Conservation (phyloP, 148 eudicot genomes). For the Spergularia bocconei region DNA sequence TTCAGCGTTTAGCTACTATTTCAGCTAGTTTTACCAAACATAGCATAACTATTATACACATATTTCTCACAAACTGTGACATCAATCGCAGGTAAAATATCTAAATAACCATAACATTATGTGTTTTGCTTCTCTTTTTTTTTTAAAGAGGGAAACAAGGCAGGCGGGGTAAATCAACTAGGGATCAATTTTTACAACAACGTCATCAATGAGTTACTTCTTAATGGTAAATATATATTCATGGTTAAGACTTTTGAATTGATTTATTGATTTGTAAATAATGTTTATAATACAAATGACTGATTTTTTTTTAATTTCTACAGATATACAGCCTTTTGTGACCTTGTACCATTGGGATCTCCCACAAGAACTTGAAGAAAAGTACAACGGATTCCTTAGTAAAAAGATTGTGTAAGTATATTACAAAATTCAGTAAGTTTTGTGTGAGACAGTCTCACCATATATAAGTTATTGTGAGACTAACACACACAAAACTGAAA, state of each 20-base stretch:
- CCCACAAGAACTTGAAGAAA: slow-evolving; percentile 7
- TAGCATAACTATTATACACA: no score
- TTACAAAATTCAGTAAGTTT: no score
- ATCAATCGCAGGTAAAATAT: background rate
- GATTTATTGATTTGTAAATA: no score
- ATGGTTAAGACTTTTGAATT: no score
- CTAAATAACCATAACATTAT: background rate
- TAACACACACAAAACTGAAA: no score
- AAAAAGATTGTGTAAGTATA: background rate
- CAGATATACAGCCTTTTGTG: slow-evolving; percentile 16
- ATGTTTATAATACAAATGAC: no score
- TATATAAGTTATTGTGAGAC: no score
- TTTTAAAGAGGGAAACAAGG: background rate
- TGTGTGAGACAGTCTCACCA: no score
- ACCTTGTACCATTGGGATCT: slow-evolving; percentile 19
- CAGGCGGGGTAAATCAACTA: background rate
- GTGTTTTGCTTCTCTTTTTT: background rate
- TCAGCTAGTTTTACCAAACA: no score
- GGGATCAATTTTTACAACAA: slow-evolving; percentile 19
- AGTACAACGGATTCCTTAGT: slow-evolving; percentile 11
- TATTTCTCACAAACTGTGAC: no score
- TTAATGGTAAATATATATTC: background rate
- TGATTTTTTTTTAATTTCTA: background rate
- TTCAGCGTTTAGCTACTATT: no score
- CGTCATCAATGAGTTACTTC: slow-evolving; percentile 11